Base-by-base conservation (phyloP, 2,329 filamentous ascomycete species). In the Nemania diffusa region DNA sequence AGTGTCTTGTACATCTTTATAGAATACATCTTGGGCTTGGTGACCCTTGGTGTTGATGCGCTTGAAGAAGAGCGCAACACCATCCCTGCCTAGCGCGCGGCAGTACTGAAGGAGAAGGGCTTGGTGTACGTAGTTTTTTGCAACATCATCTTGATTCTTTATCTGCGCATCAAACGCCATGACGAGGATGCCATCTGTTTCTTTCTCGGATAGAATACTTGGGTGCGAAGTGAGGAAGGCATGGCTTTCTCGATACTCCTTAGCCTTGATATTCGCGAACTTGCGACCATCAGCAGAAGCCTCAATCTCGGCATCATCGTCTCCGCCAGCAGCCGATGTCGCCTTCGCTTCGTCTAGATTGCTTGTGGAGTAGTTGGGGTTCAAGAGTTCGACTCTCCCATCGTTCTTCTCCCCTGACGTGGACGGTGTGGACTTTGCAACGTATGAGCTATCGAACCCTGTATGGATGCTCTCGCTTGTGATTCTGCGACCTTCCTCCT, bases 91-190 rank as follows among this genome's bases (percentile, higher is more conserved):
- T 6, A 99, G 85, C 48, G 93, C 91, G 9, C 95, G 89, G 81
- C 96, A 99, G 83, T 99, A 99, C 79, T 99, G 96, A 46, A 99
- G 83, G 13, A 99, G 85, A 17, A 98, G 85, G 2, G 92, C 95
- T 78, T 98, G 94, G 80, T 99, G 96, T 24, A 99, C 94, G 80
- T 91, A 97, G 78, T 95, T 92, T 55, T 90, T 88, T 3, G 93
- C 90, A 72, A 91, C 88, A n/a, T 92, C 91, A 62, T 91, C 88
- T 71, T 92, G 88, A 63, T 88, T 88, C 70, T 93, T 90, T 66
- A 97, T 87, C 71, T 95, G 92, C 0, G 90, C 89, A 78, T 97
- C 94, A 81, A 99, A 98, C 0, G 94, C 96, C 80, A 97, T 88
- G 57, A 97, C 90, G 15, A 99, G 85, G 9, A 99, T 85, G 17